Evolutionary conservation across 495 filamentous ascomycete genomes (phyloP), one percentile per base, ranked within the genome.

Genomic region (Massariosphaeria phaeospora): DNA sequence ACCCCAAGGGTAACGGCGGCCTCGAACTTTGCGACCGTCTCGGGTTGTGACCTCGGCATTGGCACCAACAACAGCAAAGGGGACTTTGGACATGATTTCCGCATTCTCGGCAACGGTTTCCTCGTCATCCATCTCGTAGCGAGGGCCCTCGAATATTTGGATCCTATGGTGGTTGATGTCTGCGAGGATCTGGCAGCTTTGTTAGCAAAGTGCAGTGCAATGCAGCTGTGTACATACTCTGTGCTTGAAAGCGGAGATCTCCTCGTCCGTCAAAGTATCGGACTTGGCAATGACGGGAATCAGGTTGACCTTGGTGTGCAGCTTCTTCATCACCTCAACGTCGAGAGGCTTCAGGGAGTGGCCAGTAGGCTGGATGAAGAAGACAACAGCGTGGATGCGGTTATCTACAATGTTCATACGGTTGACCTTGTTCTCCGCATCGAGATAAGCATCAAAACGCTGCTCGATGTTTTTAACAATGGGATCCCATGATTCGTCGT

Each of bases 351-450:
- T 98, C 67, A 98, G 77, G n/a, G 94, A 93, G 78, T 98, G 93
- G 46, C 93, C 93, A 34, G 93, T 98, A 49, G 93, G 93, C 75
- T 98, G 93, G 65, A 98, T 95, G 77, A 98, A 98, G 81, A 95
- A 98, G 43, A 98, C 93, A 66, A 93, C 96, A 23, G 93, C 91
- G 66, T 98, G 93, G 53, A 98, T 89, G 64, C 93, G 86, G 80
- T 96, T 97, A 74, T 98, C 93, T 48, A 97, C 83, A 70, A 97
- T 97, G 80, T 98, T 98, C 80, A 94, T 94, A 59, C 93, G 86
- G 78, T 98, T 98, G 68, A 98, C 89, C 84, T 96, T 98, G 81
- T 98, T 97, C 79, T 98, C 93, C 38, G 93, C 91, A 75, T 98
- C 94, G 21, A 97, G 78, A 70, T 96, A 98, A 39, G 93, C 88